Evolutionary conservation across 2,329 filamentous ascomycete species (phyloP), one percentile per base, ranked within the genome.

Genomic region (Calycina marina): DNA sequence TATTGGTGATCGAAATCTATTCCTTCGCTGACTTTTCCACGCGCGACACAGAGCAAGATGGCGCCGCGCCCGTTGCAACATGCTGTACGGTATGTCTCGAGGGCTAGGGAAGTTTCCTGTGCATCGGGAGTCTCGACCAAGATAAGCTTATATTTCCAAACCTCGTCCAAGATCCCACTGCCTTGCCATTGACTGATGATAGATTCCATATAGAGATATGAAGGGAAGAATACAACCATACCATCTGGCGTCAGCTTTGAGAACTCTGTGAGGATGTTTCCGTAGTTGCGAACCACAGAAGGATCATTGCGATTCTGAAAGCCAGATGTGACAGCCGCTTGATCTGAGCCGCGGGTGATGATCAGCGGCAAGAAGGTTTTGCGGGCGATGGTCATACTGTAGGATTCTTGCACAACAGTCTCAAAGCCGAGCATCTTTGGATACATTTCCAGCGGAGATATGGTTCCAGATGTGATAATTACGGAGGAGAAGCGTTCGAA

Each of bases 1-100:
- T 94, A 98, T 50, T 98, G 90, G 51, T 98, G 90, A 55, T 98
- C 90, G 49, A 98, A 98, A 72, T 98, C 90, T 45, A 98, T 96
- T 29, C 92, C 92, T 56, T 98, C 90, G 1, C 81, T 90, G 6
- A 98, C 92, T 55, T 98, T 98, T 18, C 90, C 90, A 55, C 90
- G 80, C 1, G 90, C 90, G 55, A 98, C 90, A 53, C 88, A 96
- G 4, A 98, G 71, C 3, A 98, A 62, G 10, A 98, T 77, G 1
- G 90, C 92, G 12, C 90, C 90, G 36, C 92, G 75, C 10, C 90
- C 92, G 51, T 98, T 98, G 61, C 85, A 93, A 57, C 90, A 98
- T 2, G 92, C 92, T 6, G 88, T 96, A 36, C 90, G 80, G 57
- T 94, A 98, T 0, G 90, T 96, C 57, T 98, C 90, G 5, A 98